These are phyloP conservation scores for Pestalotiopsis sp. DNA, from an alignment of 2,329 filamentous ascomycete genomes.

Conservation along the genomic window DNA sequence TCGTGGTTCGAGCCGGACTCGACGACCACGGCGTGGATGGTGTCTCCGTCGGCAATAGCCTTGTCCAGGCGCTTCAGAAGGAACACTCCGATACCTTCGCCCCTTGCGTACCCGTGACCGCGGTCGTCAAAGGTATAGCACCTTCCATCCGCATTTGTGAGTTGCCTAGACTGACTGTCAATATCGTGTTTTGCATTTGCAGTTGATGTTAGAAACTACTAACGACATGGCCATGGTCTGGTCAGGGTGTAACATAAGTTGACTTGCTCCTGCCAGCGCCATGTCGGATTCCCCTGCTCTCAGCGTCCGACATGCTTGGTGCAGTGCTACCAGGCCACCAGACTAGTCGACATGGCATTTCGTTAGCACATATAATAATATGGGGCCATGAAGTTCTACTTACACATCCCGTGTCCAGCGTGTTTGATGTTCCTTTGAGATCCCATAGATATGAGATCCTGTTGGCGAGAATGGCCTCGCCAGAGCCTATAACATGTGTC, in stretches of 20 bases:
- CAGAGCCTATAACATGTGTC: slow-evolving; percentile 14
- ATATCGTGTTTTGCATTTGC: too few relatives aligned
- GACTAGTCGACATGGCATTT: slow-evolving; percentile 1
- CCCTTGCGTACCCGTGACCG: slow-evolving; percentile 55
- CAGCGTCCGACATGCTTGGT: slow-evolving; percentile 12
- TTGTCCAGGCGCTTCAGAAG: slow-evolving; percentile 48
- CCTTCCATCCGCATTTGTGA: slow-evolving; percentile 8
- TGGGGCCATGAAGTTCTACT: background rate
- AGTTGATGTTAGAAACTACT: background rate
- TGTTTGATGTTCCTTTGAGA: slow-evolving; percentile 13
- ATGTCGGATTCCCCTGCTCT: slow-evolving; percentile 1
- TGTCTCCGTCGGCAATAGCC: slow-evolving; percentile 49
- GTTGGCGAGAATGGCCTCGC: slow-evolving; percentile 14
- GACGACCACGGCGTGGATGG: slow-evolving; percentile 39
- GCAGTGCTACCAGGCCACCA: slow-evolving; percentile 13
- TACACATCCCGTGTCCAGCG: slow-evolving; percentile 16
- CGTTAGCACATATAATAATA: background rate
- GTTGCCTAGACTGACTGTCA: background rate
- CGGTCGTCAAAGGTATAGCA: slow-evolving; percentile 35
- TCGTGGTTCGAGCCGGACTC: slow-evolving; percentile 39
- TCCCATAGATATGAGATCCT: slow-evolving; percentile 10
- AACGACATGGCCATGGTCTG: slow-evolving; percentile 9
- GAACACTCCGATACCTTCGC: slow-evolving; percentile 47
- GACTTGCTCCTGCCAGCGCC: slow-evolving; percentile 2
- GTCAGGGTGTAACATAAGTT: slow-evolving; percentile 1